Base-by-base conservation (phyloP, 202 grass and related monocot species). In the Setaria italica region DNA sequence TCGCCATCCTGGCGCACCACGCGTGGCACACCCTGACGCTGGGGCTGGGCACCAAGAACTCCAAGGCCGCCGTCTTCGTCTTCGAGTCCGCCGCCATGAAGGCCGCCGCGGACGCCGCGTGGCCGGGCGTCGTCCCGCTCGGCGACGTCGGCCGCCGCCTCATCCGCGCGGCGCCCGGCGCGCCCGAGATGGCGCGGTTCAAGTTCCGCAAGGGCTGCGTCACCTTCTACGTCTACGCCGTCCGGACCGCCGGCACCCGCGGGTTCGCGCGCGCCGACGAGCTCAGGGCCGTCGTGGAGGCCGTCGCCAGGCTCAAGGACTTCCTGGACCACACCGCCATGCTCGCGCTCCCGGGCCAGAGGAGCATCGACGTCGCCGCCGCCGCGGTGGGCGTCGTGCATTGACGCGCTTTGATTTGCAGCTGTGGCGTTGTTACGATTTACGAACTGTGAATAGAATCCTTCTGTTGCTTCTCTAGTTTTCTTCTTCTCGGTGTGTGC, bases 1-100 rank as follows among this genome's bases (percentile, higher is more conserved):
- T 92, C 90, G 72, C 93, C 19, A 90, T 95, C 93, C 88, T 95
- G 37, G 93, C 90, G 34, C 93, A 95, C 76, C 90, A 92, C 76
- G 93, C 93, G 53, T 95, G 93, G 90, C 93, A 87, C 88, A 95
- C 93, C 11, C 90, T 95, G n/a, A 95, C 93, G 13, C 90, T 95
- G 17, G 90, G 90, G 1, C 90, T 95, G 32, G 93, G 93, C 72
- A 95, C 93, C 41, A 82, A 53, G 59, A 95, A 95, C 88, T 95
- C 93, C 76, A 95, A 95, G 86, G 93, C 78, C 7, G 77, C 87
- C 56, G 77, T 95, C 13, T 95, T 95, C 86, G 88, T 92, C 76
- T 95, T 95, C 88, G 90, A 95, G 86, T 88, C 90, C 10, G 88
- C 57, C 66, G 64, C 76, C 76, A 89, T 89, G 88, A 92, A 91